Conservation (phyloP, 2,329 filamentous ascomycete genomes). For the Cryphonectria naterciae region DNA sequence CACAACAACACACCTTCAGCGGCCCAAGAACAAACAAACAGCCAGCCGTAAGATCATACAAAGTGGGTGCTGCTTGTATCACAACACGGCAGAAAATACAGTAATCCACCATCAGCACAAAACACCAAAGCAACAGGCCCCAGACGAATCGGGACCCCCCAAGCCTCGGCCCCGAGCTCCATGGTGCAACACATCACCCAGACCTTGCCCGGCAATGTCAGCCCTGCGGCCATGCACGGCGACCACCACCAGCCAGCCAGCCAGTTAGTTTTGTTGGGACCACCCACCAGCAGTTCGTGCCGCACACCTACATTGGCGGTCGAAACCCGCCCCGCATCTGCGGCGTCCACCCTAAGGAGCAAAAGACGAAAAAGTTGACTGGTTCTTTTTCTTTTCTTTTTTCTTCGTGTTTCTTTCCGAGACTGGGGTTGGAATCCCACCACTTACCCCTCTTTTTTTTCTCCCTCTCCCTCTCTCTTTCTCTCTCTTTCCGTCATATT, state of each 20-base stretch:
- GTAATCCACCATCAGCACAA: constrained; percentile 2
- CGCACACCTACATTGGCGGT: neutral
- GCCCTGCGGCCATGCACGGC: constrained; percentile 7
- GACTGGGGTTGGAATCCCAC: neutral
- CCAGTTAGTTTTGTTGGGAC: neutral
- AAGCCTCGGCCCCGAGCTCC: neutral
- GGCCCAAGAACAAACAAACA: neutral
- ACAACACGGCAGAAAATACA: neutral
- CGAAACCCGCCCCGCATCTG: neutral
- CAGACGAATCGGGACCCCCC: neutral
- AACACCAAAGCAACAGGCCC: neutral
- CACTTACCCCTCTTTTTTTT: neutral
- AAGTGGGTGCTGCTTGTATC: neutral
- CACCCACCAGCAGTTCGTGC: neutral
- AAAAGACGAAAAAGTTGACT: neutral
- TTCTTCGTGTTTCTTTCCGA: neutral
- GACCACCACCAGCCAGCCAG: neutral
- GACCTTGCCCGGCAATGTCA: constrained; percentile 5
- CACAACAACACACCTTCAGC: neutral
- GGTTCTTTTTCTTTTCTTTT: neutral
- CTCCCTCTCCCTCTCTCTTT: no score
- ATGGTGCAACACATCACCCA: neutral
- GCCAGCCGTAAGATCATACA: neutral
- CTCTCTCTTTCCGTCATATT: neutral
- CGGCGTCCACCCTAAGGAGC: neutral